phyloP scores from a whole-genome alignment of 1,284 basidiomycete genomes.

The Apiotrichum sp. region DNA sequence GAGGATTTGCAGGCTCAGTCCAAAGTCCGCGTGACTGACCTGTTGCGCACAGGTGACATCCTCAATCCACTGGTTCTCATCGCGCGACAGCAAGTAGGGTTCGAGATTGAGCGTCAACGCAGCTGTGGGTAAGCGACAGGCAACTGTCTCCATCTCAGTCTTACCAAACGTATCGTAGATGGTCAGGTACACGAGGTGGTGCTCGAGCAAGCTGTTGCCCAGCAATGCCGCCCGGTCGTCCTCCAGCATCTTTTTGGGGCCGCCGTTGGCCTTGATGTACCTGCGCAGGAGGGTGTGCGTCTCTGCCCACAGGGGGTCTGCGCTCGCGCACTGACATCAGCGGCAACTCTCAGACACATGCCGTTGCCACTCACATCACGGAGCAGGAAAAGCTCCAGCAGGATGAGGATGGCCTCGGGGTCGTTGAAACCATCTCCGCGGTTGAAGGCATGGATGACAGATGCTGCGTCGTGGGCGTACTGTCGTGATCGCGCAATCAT shows the following conservation, averaged over 20 bases:
- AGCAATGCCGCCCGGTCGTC: conserved; percentile 1
- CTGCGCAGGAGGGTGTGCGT: conserved; percentile 4
- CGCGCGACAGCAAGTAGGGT: conserved; percentile 3
- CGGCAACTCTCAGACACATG: too few relatives aligned
- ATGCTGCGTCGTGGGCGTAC: conserved; percentile 4
- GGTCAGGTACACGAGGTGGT: conserved; percentile 13
- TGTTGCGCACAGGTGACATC: conserved; percentile 12
- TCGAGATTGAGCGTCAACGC: conserved; percentile 3
- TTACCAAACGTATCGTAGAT: conserved; percentile 13
- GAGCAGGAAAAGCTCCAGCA: conserved; percentile 11
- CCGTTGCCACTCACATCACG: conserved; percentile 6
- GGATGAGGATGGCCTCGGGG: conserved; percentile 11
- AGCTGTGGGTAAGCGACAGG: neutral
- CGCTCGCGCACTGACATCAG: conserved; percentile 6
- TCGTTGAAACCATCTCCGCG: conserved; percentile 3
- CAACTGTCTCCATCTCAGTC: neutral
- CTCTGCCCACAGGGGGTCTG: conserved; percentile 9
- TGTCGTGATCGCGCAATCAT: conserved; percentile 5
- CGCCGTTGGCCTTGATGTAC: conserved; percentile 9
- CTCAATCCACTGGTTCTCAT: conserved; percentile 8
- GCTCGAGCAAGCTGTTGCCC: conserved; percentile 8
- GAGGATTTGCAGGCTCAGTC: conserved; percentile 10
- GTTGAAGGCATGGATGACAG: conserved; percentile 2
- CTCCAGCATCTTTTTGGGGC: conserved; percentile 5
- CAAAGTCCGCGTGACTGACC: conserved; percentile 14